These are phyloP conservation scores for Paecilomyces fulvus DNA, from an alignment of 2,329 filamentous ascomycete genomes.

Conservation along the genomic window DNA sequence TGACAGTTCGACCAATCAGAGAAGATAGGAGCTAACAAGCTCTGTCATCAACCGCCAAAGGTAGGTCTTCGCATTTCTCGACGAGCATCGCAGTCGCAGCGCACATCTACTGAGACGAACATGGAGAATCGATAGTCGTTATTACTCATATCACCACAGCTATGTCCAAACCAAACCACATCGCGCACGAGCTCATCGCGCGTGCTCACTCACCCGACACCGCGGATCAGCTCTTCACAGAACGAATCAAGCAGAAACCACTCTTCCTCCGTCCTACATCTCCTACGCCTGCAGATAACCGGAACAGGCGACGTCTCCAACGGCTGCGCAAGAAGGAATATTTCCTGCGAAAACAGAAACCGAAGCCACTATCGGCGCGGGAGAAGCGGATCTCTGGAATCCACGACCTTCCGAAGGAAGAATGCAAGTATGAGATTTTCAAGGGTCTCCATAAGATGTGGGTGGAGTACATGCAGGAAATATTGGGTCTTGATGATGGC, in stretches of 20 bases:
- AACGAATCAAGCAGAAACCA: slow-evolving; percentile 75
- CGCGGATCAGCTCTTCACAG: slow-evolving; percentile 62
- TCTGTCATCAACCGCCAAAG: background rate
- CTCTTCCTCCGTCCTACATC: slow-evolving; percentile 71
- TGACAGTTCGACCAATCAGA: background rate
- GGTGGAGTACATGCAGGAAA: slow-evolving; percentile 74
- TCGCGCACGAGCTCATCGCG: slow-evolving; percentile 59
- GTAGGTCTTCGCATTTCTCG: background rate
- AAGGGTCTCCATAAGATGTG: slow-evolving; percentile 70
- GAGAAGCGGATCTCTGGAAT: slow-evolving; percentile 66
- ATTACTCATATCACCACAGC: background rate
- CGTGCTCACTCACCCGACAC: slow-evolving; percentile 71
- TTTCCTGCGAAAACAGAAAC: slow-evolving; percentile 43
- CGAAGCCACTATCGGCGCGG: slow-evolving; percentile 65
- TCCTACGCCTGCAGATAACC: slow-evolving; percentile 49
- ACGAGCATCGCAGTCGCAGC: background rate
- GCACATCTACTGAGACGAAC: background rate
- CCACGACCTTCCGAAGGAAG: slow-evolving; percentile 62
- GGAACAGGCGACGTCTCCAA: slow-evolving; percentile 45
- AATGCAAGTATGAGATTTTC: slow-evolving; percentile 67
- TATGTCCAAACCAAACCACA: slow-evolving; percentile 23
- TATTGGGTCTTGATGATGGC: slow-evolving; percentile 53
- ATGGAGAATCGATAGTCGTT: background rate
- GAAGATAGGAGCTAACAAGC: background rate
- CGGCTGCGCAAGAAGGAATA: slow-evolving; percentile 41